Evolutionary conservation across 176 grass and related monocot genomes (phyloP), one percentile per base, ranked within the genome.

Genomic region (Cenchrus purpureus): DNA sequence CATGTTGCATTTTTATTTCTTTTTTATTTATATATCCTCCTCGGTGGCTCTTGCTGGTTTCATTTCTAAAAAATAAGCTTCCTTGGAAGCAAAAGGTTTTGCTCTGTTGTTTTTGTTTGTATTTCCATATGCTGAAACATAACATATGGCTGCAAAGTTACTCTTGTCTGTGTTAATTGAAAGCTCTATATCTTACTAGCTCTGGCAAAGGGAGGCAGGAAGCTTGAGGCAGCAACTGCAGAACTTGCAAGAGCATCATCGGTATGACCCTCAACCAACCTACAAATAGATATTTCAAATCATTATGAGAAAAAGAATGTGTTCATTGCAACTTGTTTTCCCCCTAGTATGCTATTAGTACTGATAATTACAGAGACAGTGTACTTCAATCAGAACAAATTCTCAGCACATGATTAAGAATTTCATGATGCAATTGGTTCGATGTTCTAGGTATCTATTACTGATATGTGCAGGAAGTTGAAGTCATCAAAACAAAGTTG

Each of bases 151-250:
- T 42, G 46, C 13, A 62, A 67, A 86, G n/a, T 28, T 10, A 64
- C 42, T 44, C 51, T 10, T 14, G 45, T 55, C 34, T 74, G 74
- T 65, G 12, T 8, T 80, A 66, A 74, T 20, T 25, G 20, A 46
- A 48, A 57, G 49, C 4, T 31, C 73, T 64, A 32, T 37, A 58
- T 76, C 64, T 91, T 78, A 80, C 61, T 86, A 94, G 92, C 52
- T 94, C 15, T 94, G 92, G 89, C 92, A 91, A 78, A 73, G 34
- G 59, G 92, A 94, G 83, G 89, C 77, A 85, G 51, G 32, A 76
- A 86, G 89, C 72, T 88, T 94, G 72, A 89, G 84, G 67, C 92
- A 94, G 53, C 89, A 91, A 94, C 77, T 94, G 48, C 60, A 79
- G 59, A 94, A 91, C 86, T 91, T 94, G 77, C 89, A 89, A 91